Base-by-base conservation (phyloP, 805 yeast genomes). In the Teunomyces panamensis region DNA sequence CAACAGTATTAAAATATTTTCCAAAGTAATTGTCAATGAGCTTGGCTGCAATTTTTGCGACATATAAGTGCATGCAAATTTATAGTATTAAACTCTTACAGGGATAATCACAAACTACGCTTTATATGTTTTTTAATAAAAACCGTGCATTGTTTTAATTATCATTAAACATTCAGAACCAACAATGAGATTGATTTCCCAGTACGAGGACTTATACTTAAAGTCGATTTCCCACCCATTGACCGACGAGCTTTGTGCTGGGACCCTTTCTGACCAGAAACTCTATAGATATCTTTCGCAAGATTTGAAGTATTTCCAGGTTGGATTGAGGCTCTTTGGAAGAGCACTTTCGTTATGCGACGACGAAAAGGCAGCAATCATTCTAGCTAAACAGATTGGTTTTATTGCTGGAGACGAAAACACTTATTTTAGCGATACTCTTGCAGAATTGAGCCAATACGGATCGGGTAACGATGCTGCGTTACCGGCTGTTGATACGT, bases 371-470 rank as follows among this genome's bases (percentile, higher is more conserved):
- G 53, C 79, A 0, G 62, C 71, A n/a, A 60, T 77, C 20, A 58
- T 59, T 0, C 50, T 80, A 26, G 75, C 78, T 1, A 76, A 75
- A 48, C 80, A 79, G 50, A 69, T 79, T 49, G 84, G 83, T 1
- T 75, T 77, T 51, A 62, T 80, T 30, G 66, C 76, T 10, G 67
- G 65, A 39, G 74, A 70, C 46, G 84, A 79, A 52, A 77, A 78
- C 54, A 68, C 69, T 41, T 79, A 79, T 51, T 79, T 79, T 50
- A 54, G 54, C 10, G 55, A 28, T 9, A 47, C 58, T 5, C 49
- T 69, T 37, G 30, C 39, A 1, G 67, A 70, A 33, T 64, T 69
- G 39, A 11, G 27, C 6, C 16, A 26, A 6, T 20, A 26, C n/a
- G 27, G 41, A 5, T 24, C n/a, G 11, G 27, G 41, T 4, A 49